Base-by-base conservation (phyloP, 805 yeast species). In the Hanseniaspora taiwanica region DNA sequence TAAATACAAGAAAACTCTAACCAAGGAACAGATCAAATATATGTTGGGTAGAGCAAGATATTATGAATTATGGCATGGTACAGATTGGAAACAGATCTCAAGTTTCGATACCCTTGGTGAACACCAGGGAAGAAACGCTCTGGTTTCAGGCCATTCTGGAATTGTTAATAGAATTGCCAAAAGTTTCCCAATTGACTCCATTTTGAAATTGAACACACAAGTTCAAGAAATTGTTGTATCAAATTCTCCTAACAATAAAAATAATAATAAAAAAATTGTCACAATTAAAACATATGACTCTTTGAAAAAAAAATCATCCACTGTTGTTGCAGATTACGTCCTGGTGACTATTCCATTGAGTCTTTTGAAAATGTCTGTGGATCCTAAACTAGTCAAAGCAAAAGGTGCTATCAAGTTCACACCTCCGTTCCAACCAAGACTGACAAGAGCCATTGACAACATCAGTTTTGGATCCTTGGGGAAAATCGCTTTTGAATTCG, bases 281-380 rank as follows among this genome's bases (percentile, higher is more conserved):
- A 5, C 29, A 25, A 25, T 25, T 25, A 13, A 12, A 12, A 13
- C n/a, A 12, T 25, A 13, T 12, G n/a, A 25, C 10, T 25, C 10
- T 25, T 14, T 5, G 36, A 51, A 7, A 65, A 67, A 2, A 29
- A 38, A 2, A 39, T 19, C 2, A 52, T 63, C 17, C 45, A 48
- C n/a, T n/a, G n/a, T n/a, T n/a, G n/a, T n/a, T 2, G 65, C 73
- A 18, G 72, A 78, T 31, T 78, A 71, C 50, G 57, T 73, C 13
- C 64, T 82, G 10, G 78, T 80, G 13, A 73, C 91, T 1, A 74
- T 81, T 2, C 93, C 94, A 0, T 76, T 76, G 42, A 78, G 84
- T 17, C 65, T 78, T 2, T 58, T 83, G 21, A 71, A 71, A 44
- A 45, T 69, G 2, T 50, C 52, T 2, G 46, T 48, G 2, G 23